Base-by-base conservation (phyloP, 495 filamentous ascomycete species). In the Hyaloscypha bicolor region DNA sequence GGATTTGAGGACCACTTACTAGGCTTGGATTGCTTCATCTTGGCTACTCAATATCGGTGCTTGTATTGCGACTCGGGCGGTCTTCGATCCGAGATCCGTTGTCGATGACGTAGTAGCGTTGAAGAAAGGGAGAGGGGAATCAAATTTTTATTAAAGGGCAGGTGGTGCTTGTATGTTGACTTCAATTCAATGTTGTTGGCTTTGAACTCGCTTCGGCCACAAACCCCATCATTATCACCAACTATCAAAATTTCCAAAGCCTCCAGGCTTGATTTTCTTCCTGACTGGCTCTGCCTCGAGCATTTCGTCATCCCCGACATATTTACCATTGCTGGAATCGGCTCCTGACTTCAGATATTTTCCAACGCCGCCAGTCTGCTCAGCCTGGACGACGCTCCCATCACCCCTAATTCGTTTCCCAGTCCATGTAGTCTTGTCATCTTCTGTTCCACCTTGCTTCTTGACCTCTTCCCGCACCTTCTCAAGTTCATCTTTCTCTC, bases 161-260 rank as follows among this genome's bases (percentile, higher is more conserved):
- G 1, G 25, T 25, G 25, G 25, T 25, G 25, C 1, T 25, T 2
- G 1, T 25, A 25, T 25, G 25, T 25, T 25, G 25, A 25, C 25
- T 25, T 25, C 25, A 25, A 25, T 25, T 25, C 25, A 25, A 1
- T 25, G 25, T 25, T 25, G 25, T 25, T 25, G 25, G 2, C 25
- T 25, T 25, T 25, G 25, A 25, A 25, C 2, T 25, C 25, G 2
- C 25, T 25, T 25, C 2, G 25, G 25, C 16, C 4, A 11, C 0
- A 3, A 14, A 2, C 16, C 42, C 4, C 16, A 14, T 6, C 16
- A 48, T 1, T 3, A 60, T 71, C 67, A 94, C 92, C 92, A 95
- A 37, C 71, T 80, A 80, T 94, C 91, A 75, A 99, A 97, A 79
- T 97, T 95, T 16, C 95, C 95, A 83, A 97, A 99, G 3, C 93